Evolutionary conservation across 257 asterid genomes (phyloP).

Genomic region (Solanum corneliomulleri): DNA sequence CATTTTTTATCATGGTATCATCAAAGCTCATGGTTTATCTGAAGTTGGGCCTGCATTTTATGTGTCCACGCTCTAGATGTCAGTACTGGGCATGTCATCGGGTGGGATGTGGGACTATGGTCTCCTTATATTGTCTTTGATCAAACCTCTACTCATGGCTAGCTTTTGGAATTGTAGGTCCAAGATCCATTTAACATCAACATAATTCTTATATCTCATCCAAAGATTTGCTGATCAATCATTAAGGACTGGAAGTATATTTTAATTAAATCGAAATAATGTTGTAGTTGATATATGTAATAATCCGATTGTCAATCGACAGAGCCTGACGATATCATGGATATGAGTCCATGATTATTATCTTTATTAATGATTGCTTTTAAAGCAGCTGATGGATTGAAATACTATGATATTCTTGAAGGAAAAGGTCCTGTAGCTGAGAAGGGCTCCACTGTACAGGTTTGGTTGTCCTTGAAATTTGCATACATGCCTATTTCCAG

Average conservation of each 20-base stretch:
- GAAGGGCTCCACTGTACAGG: constrained; percentile 80
- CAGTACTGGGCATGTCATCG: background rate
- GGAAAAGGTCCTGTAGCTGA: constrained; percentile 84
- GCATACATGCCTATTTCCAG: background rate
- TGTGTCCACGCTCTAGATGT: background rate
- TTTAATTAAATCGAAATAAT: background rate
- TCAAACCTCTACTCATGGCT: background rate
- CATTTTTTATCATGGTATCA: background rate
- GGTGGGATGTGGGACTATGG: background rate
- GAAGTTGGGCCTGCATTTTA: background rate
- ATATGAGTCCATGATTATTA: background rate
- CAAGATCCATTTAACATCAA: background rate
- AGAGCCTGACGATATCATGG: background rate
- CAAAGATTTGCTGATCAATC: background rate
- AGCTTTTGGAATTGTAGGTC: background rate
- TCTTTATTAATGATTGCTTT: constrained; percentile 6
- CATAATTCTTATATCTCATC: background rate
- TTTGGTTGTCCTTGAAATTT: constrained; percentile 1
- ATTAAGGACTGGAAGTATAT: background rate
- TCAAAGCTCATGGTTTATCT: background rate
- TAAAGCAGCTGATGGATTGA: constrained; percentile 77
- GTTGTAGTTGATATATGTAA: background rate
- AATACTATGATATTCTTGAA: constrained; percentile 66
- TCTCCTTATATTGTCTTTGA: background rate
- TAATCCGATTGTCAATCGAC: background rate